Base-by-base conservation (phyloP, 2,329 filamentous ascomycete genomes). In the Colletotrichum incanum region DNA sequence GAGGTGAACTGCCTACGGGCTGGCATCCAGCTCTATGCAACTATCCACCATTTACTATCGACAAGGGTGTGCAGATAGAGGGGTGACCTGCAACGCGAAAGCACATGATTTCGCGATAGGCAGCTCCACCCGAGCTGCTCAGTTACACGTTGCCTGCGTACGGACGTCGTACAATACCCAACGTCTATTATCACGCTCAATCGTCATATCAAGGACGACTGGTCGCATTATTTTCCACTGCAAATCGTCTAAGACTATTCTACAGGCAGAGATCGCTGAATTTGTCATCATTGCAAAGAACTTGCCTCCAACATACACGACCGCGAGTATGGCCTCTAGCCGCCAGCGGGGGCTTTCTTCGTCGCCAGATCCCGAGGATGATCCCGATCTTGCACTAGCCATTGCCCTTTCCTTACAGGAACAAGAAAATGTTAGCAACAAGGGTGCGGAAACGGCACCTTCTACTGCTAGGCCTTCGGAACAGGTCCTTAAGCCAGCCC, bases 331-430 rank as follows among this genome's bases (percentile, higher is more conserved):
- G 70, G 52, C 37, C 31, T 49, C 52, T 31, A 31, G 43, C 28
- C n/a, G 39, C 47, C 23, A 60, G 16, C 52, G 5, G 47, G 50
- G 39, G 52, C 59, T 11, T 34, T 56, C 65, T 39, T 28, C 31
- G 28, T 65, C 70, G 31, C 52, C 65, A 60, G 49, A 50, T 31
- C 79, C 79, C 31, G 86, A 88, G 56, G 88, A 91, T 26, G 89
- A 92, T 63, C 88, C 90, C 71, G 89, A 90, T 49, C 39, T 80
- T 92, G n/a, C 85, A 85, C 37, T 84, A 84, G 91, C 91, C 39
- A 91, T 93, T 69, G 89, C 86, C 20, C 80, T 91, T 37, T 91
- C 90, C 11, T 82, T 91, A 20, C 79, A 81, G 68, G 77, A 81
- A 58, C 76, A 78, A 58, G 65, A 74, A 28, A 37, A 11, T 6